phyloP scores from a whole-genome alignment of 805 yeast species.

The Candida ovalis region DNA sequence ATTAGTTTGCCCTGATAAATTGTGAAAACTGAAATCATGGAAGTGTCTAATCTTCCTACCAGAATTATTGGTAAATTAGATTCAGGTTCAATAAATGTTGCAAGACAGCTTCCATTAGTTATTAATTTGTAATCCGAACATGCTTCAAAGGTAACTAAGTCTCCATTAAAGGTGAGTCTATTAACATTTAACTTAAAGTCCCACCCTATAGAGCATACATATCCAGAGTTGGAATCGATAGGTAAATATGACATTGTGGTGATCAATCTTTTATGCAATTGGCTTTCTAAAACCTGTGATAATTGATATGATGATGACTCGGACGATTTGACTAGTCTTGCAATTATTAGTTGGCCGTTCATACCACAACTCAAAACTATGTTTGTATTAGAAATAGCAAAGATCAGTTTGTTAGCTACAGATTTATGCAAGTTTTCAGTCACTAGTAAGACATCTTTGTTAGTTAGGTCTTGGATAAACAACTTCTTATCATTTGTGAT shows the following conservation, averaged over 20 bases:
- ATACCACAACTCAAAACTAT: constrained; percentile 30
- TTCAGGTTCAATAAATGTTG: constrained; percentile 22
- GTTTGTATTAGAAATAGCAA: constrained; percentile 19
- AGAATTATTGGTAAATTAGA: constrained; percentile 36
- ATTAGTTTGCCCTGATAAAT: constrained; percentile 23
- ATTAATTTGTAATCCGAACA: constrained; percentile 34
- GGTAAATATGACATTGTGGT: constrained; percentile 20
- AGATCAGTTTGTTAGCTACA: constrained; percentile 19
- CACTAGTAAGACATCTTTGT: constrained; percentile 8
- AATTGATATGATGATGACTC: constrained; percentile 6
- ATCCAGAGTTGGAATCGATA: constrained; percentile 21
- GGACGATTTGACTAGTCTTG: constrained; percentile 4
- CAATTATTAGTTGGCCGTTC: constrained; percentile 27
- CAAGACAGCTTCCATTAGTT: constrained; percentile 52
- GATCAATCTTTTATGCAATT: constrained; percentile 30
- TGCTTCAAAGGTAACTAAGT: constrained; percentile 12
- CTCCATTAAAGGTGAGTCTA: constrained; percentile 19
- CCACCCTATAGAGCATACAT: constrained; percentile 56
- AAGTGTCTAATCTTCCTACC: constrained; percentile 58
- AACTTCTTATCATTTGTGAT: constrained; percentile 26
- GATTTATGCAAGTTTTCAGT: constrained; percentile 14
- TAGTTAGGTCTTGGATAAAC: constrained; percentile 23
- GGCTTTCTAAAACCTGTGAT: constrained; percentile 8
- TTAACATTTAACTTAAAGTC: constrained; percentile 45
- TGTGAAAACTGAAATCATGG: constrained; percentile 47